These are phyloP conservation scores for Fusarium nelsonii DNA, from an alignment of 2,329 filamentous ascomycete genomes.

Conservation along the genomic window DNA sequence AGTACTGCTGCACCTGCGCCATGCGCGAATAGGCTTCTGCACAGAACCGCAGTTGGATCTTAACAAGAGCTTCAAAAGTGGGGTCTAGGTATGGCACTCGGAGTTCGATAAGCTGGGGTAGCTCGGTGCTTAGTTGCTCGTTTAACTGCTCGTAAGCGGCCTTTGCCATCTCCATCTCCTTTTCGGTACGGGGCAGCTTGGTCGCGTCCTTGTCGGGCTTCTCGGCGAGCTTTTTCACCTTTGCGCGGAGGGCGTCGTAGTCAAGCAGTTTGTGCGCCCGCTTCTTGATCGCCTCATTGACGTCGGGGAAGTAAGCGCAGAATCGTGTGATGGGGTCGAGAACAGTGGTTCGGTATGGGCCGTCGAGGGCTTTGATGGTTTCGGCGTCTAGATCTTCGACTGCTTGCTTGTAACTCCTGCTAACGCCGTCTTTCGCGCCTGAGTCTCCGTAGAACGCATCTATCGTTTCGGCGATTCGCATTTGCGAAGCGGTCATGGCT, in stretches of 20 bases:
- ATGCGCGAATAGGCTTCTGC: conserved; percentile 97
- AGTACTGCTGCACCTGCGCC: conserved; percentile 99
- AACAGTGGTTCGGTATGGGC: conserved; percentile 93
- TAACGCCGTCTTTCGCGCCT: conserved; percentile 93
- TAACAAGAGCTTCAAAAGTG: conserved; percentile 96
- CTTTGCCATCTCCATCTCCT: conserved; percentile 95
- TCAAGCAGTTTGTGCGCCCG: conserved; percentile 98
- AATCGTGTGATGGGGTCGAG: conserved; percentile 95
- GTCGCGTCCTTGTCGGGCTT: conserved; percentile 99
- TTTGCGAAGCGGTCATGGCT: conserved; percentile 99
- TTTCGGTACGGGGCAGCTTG: conserved; percentile 94
- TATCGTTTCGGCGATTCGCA: conserved; percentile 99
- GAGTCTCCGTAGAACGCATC: conserved; percentile 99
- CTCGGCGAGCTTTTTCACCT: conserved; percentile 96
- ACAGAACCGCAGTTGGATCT: conserved; percentile 97
- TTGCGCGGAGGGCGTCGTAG: conserved; percentile 94
- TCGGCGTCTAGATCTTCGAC: conserved; percentile 98
- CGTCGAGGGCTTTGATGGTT: conserved; percentile 97
- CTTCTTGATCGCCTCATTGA: conserved; percentile 99
- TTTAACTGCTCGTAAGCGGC: conserved; percentile 96
- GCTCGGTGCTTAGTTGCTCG: conserved; percentile 91
- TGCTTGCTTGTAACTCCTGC: conserved; percentile 96
- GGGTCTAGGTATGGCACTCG: conserved; percentile 97
- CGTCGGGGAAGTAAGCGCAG: conserved; percentile 98
- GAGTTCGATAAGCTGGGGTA: conserved; percentile 96